A percentile compares a stretch with the other conserved stretches of the same genome.
These are phyloP conservation scores for Cordyceps farinosa DNA, from an alignment of 2,329 filamentous ascomycete species.

Conservation along the genomic window DNA sequence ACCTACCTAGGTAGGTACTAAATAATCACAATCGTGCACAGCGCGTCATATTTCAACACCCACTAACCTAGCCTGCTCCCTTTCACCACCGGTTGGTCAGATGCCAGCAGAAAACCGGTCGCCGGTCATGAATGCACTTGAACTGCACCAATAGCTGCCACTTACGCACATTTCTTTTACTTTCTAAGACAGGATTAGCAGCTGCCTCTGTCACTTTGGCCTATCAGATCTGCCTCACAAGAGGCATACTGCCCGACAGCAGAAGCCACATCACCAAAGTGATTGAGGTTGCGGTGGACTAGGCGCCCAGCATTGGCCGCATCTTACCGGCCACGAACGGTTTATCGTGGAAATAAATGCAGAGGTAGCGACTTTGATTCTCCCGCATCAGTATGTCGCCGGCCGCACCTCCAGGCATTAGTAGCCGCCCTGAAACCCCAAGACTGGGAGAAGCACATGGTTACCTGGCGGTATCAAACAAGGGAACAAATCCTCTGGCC, in stretches of 20 bases:
- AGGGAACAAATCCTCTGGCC: conserved; percentile 63
- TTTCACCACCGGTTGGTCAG: too few relatives aligned
- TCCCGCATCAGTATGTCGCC: background rate
- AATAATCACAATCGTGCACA: too few relatives aligned
- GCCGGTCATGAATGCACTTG: background rate
- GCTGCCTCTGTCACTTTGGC: too few relatives aligned
- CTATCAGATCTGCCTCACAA: background rate
- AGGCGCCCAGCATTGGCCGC: background rate
- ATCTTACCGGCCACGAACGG: background rate
- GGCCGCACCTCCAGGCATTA: background rate
- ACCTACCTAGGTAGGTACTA: too few relatives aligned
- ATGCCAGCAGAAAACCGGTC: background rate
- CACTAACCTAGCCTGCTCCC: too few relatives aligned
- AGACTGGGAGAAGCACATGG: background rate
- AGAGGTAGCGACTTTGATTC: background rate
- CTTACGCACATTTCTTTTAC: too few relatives aligned
- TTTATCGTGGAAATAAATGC: background rate
- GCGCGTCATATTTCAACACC: too few relatives aligned
- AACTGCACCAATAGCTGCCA: too few relatives aligned
- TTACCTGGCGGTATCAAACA: conserved; percentile 25
- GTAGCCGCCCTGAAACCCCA: background rate
- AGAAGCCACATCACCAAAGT: background rate
- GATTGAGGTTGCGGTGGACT: background rate
- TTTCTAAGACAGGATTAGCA: too few relatives aligned
- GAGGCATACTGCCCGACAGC: background rate